Evolutionary conservation across 257 asterid species (phyloP).

Genomic region (Linaria vulgaris): DNA sequence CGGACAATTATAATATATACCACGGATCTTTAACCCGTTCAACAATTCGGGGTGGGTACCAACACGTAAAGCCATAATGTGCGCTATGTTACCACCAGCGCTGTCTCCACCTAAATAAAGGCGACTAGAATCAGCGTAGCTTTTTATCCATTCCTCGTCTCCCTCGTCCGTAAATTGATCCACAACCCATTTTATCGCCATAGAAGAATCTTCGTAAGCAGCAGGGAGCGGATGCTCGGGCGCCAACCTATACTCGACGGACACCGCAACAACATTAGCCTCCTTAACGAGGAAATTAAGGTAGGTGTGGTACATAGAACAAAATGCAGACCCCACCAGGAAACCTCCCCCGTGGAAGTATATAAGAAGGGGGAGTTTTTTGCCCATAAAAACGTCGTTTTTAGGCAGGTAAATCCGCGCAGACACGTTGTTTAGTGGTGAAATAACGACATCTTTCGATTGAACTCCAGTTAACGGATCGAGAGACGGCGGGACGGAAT

Average conservation of each 20-base stretch:
- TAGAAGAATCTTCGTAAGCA: conserved; percentile 37
- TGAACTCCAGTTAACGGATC: conserved; percentile 27
- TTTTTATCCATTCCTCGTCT: conserved; percentile 37
- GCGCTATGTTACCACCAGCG: conserved; percentile 44
- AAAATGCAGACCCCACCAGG: conserved; percentile 24
- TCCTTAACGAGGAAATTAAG: conserved; percentile 15
- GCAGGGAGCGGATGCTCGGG: conserved; percentile 42
- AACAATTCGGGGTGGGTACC: conserved; percentile 13
- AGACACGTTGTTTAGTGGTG: neutral
- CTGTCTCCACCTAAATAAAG: conserved; percentile 46
- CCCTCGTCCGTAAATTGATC: conserved; percentile 20
- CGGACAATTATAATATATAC: conserved; percentile 39
- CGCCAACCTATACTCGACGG: conserved; percentile 45
- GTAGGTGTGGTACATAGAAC: conserved; percentile 20
- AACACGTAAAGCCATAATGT: conserved; percentile 33
- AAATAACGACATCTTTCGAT: conserved; percentile 31
- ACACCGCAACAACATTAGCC: conserved; percentile 29
- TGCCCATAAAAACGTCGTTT: neutral
- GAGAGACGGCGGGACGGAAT: conserved; percentile 4
- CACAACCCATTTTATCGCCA: conserved; percentile 34
- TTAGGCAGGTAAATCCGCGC: conserved; percentile 30
- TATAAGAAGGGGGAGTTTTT: conserved; percentile 27
- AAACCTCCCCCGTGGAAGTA: conserved; percentile 44
- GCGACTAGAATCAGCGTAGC: conserved; percentile 32
- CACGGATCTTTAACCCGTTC: conserved; percentile 15